Evolutionary conservation across 768 basidiomycete genomes (phyloP), one percentile per base, ranked within the genome.

Genomic region (Macrolepiota albuminosa): DNA sequence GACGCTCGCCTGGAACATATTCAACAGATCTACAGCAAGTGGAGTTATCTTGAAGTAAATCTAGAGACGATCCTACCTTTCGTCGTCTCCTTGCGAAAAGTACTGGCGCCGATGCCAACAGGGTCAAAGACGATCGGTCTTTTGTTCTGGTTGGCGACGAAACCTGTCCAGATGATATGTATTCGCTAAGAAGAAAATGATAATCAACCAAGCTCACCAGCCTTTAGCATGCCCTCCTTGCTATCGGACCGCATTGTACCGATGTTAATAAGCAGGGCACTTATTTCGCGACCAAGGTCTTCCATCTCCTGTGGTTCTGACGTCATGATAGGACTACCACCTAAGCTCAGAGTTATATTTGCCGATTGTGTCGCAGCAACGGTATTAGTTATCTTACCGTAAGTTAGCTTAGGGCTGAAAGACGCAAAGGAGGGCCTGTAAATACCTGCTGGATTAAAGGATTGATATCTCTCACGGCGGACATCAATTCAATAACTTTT

Each of bases 321-420:
- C 3, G 95, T 91, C 95, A 98, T 98, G 69, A 98, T 95, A 0
- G 95, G 95, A 60, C 91, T 94, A 14, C 86, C 93, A 18, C 91
- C 89, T 4, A 97, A 67, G 0, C 93, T 92, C 6, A 98, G 80
- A 2, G 94, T 96, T 1, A 89, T 82, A 68, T 96, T 97, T 24
- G 94, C 93, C 5, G 89, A 91, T 74, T 95, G 94, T 21, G 87
- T 95, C 21, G 87, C 84, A 34, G 93, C 93, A 16, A 97, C 94
- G 21, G 79, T 86, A 67, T 96, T 93, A 4, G 94, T 95, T 61
- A 96, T 94, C 92, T 95, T 37, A 24, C n/a, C 24, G 36, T 5
- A 36, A 10, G 40, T 52, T 26, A 51, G 24, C 18, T 53, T 34
- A 2, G 7, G 26, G 1, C 3, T 31, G 14, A 26, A 29, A 18